Percentiles rank a stretch among this genome's conserved stretches.
These are phyloP conservation scores for Didymella keratinophila DNA, from an alignment of 2,329 filamentous ascomycete genomes.

Conservation along the genomic window DNA sequence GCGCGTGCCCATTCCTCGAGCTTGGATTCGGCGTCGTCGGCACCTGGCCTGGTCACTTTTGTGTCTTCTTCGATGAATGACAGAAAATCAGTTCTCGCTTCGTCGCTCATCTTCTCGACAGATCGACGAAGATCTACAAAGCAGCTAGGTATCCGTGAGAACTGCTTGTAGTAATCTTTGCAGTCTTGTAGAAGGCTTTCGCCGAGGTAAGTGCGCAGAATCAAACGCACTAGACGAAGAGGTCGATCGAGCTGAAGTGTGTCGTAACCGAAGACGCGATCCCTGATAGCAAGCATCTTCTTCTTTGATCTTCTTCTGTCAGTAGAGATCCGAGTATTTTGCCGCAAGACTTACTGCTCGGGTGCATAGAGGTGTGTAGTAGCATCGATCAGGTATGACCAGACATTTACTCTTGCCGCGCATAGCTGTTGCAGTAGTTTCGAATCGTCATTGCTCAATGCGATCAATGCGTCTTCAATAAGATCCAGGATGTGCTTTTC, in stretches of 20 bases:
- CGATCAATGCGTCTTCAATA: conserved; percentile 23
- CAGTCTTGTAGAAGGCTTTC: conserved; percentile 26
- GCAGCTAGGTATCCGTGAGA: conserved; percentile 32
- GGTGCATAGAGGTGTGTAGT: conserved; percentile 7
- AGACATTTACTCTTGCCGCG: conserved; percentile 31
- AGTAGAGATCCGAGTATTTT: not conserved
- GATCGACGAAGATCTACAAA: conserved; percentile 41
- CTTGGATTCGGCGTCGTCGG: conserved; percentile 6
- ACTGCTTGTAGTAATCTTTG: conserved; percentile 34
- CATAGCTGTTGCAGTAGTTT: conserved; percentile 27
- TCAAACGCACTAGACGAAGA: conserved; percentile 27
- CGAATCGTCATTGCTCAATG: conserved; percentile 1
- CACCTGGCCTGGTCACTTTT: not conserved
- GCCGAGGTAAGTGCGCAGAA: conserved; percentile 20
- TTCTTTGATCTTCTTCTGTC: conserved; percentile 9
- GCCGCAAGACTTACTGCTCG: conserved; percentile 21
- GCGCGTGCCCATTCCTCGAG: conserved; percentile 27
- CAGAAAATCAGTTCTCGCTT: conserved; percentile 29
- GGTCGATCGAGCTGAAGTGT: conserved; percentile 25
- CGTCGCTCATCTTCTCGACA: conserved; percentile 26
- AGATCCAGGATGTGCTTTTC: conserved; percentile 26
- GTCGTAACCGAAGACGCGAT: conserved; percentile 24
- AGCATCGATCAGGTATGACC: conserved; percentile 30
- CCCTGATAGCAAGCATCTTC: conserved; percentile 18
- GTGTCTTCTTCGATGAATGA: conserved; percentile 22